Conservation (phyloP, 805 yeast species). For the Saturnispora ahearnii region DNA sequence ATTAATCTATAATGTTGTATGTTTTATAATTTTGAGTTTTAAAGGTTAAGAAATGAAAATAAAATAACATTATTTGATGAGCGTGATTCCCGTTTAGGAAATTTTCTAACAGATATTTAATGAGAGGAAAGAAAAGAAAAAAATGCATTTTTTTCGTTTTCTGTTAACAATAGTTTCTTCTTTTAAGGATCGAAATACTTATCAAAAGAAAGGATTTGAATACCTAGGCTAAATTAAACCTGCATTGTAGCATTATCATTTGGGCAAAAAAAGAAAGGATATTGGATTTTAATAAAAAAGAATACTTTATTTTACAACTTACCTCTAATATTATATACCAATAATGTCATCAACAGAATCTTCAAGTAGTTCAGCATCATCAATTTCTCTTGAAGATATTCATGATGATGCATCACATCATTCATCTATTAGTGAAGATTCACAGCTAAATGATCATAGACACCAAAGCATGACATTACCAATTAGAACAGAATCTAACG, state of each 20-base stretch:
- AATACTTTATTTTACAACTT: background rate
- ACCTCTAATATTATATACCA: background rate
- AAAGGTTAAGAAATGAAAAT: background rate
- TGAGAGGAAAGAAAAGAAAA: background rate
- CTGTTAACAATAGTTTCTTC: too few species aligned
- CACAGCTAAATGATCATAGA: conserved; percentile 29
- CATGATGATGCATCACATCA: conserved; percentile 26
- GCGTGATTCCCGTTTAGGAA: too few species aligned
- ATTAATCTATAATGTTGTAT: background rate
- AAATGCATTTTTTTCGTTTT: too few species aligned
- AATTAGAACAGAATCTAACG: conserved; percentile 23
- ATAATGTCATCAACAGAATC: conserved; percentile 3
- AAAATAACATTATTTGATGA: too few species aligned
- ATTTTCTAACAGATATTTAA: too few species aligned
- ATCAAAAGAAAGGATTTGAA: too few species aligned
- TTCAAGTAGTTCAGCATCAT: background rate
- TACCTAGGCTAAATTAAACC: too few species aligned
- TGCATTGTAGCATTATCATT: too few species aligned
- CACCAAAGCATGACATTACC: conserved; percentile 28
- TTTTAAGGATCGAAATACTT: too few species aligned
- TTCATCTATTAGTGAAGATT: conserved; percentile 30
- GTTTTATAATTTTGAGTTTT: background rate
- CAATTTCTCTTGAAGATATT: conserved; percentile 23
- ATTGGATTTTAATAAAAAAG: background rate
- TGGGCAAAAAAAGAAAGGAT: background rate